Evolutionary conservation across 805 yeast species (phyloP).

Genomic region (Cyberlindnera nakhonratchasimensis): DNA sequence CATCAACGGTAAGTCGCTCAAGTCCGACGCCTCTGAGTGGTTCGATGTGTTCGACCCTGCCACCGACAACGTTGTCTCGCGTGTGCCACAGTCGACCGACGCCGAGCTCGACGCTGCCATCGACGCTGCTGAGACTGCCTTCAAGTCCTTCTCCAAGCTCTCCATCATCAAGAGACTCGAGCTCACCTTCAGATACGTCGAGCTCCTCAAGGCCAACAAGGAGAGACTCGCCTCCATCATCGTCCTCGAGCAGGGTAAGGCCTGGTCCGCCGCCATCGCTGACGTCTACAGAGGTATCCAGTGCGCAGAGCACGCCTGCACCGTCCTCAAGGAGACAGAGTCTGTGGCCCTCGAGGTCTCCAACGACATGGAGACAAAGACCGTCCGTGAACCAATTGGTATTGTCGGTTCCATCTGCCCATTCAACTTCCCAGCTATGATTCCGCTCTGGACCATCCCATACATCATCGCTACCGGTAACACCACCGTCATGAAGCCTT

Average conservation of each 20-base stretch:
- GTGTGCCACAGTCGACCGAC: slow-evolving; percentile 70
- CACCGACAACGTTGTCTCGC: slow-evolving; percentile 59
- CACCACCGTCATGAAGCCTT: slow-evolving; percentile 64
- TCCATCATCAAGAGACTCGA: slow-evolving; percentile 54
- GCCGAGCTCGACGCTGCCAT: slow-evolving; percentile 64
- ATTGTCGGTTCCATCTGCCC: slow-evolving; percentile 77
- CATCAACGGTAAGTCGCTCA: slow-evolving; percentile 42
- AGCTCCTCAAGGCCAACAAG: slow-evolving; percentile 59
- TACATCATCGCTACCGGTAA: slow-evolving; percentile 67
- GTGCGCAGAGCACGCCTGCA: slow-evolving; percentile 76
- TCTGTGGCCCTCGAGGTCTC: slow-evolving; percentile 66
- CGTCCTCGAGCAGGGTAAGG: slow-evolving; percentile 73
- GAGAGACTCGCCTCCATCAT: slow-evolving; percentile 63
- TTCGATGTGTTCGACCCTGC: slow-evolving; percentile 75
- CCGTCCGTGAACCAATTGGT: slow-evolving; percentile 69
- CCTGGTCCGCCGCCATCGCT: slow-evolving; percentile 71
- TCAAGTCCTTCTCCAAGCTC: slow-evolving; percentile 48
- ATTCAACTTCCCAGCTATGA: slow-evolving; percentile 84
- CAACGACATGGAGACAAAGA: slow-evolving; percentile 70
- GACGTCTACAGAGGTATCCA: slow-evolving; percentile 76
- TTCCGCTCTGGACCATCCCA: slow-evolving; percentile 56
- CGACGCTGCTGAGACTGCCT: slow-evolving; percentile 61
- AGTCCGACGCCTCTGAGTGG: slow-evolving; percentile 53
- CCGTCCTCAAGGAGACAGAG: slow-evolving; percentile 59
- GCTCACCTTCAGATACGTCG: slow-evolving; percentile 65